Conservation (phyloP, 768 basidiomycete species). For the Auriscalpium orientale region DNA sequence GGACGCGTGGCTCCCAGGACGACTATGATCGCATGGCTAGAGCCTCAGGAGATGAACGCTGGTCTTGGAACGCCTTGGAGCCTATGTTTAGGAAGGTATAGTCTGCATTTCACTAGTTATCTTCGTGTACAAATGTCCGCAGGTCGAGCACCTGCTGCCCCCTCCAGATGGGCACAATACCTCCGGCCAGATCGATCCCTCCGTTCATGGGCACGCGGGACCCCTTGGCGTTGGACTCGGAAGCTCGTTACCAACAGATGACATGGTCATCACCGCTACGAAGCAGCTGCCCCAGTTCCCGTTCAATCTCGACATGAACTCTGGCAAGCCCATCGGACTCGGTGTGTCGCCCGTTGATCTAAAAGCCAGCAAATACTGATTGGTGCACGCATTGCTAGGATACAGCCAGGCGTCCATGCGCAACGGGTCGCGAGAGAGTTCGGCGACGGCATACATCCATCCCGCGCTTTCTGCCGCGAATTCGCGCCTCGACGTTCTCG, state of each 20-base stretch:
- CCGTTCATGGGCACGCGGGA: constrained; percentile 30
- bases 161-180: constrained; percentile 33
- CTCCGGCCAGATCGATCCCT: constrained; percentile 30
- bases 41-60: constrained; percentile 19
- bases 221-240: constrained; percentile 18
- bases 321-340: constrained; percentile 33
- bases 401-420: neutral
- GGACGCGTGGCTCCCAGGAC: constrained; percentile 20
- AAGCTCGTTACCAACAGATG: constrained; percentile 17
- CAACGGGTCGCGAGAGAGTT: constrained; percentile 3
- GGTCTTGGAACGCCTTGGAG: constrained; percentile 10
- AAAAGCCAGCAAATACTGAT: neutral
- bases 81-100: neutral
- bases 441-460: constrained; percentile 1
- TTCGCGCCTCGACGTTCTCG: neutral
- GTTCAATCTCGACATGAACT: constrained; percentile 35
- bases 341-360: constrained; percentile 20
- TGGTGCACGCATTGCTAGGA: neutral
- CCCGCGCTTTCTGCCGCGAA: neutral
- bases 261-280: constrained; percentile 29
- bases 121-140: neutral
- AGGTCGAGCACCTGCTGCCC: constrained; percentile 25
- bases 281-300: constrained; percentile 30
- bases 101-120: neutral
- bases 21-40: constrained; percentile 20